Conservation (phyloP, 495 filamentous ascomycete genomes). For the Glutinoglossum americanum region DNA sequence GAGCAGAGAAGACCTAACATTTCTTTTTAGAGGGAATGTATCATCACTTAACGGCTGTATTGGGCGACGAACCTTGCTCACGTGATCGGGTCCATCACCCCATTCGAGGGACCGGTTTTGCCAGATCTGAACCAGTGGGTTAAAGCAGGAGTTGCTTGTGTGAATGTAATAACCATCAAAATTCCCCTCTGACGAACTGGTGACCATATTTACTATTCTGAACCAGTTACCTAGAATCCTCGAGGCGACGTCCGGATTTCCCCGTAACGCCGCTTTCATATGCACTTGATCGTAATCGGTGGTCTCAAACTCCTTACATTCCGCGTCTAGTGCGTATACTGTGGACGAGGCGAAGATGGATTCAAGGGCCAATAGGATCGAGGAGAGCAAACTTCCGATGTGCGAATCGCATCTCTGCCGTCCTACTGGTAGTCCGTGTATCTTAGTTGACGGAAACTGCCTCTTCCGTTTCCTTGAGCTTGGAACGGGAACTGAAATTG, state of each 20-base stretch:
- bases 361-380: neutral
- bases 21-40: neutral
- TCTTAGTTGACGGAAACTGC: neutral
- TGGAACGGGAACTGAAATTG: neutral
- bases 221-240: neutral
- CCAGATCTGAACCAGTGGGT: slow-evolving; percentile 24
- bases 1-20: slow-evolving; percentile 10
- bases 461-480: neutral
- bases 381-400: neutral
- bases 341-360: neutral
- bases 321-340: neutral
- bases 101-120: slow-evolving; percentile 20
- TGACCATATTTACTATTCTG: neutral
- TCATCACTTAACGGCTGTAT: neutral
- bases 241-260: neutral
- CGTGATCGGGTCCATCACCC: slow-evolving; percentile 19
- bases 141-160: slow-evolving; percentile 13
- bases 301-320: neutral
- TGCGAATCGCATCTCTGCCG: neutral
- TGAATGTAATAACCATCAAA: slow-evolving; percentile 17
- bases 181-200: neutral
- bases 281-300: neutral
- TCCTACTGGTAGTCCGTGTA: neutral
- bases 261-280: slow-evolving; percentile 3
- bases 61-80: slow-evolving; percentile 21